Evolutionary conservation across 192 early-diverging fungal species (phyloP), one percentile per base, ranked within the genome.

Genomic region (Podochytrium sp.): DNA sequence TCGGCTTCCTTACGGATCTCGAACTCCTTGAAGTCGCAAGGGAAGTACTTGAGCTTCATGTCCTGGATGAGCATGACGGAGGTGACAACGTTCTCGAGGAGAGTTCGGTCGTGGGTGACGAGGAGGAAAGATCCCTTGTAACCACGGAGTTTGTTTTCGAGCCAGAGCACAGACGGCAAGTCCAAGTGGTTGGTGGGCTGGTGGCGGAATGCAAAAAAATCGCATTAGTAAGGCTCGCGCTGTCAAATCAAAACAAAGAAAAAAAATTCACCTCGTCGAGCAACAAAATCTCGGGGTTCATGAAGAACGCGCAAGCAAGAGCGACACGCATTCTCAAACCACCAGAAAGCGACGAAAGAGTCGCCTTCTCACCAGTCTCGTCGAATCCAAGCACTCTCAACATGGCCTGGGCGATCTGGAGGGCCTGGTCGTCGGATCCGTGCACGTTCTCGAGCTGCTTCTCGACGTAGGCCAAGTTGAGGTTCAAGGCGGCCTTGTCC

Each of bases 321-420:
- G 88, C 91, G 57, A 92, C 80, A 88, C 91, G 92, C 93, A 94
- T 94, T 81, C 92, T 91, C 90, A 91, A 93, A 80, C 92, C 92
- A 82, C 92, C 92, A 76, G 90, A 91, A n/a, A 94, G 90, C 5
- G 78, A 73, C 37, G 85, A 85, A 71, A 96, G 87, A 4, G 90
- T 77, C 18, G 29, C 50, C 41, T 60, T 60, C 40, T 71, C 69
- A 71, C 53, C 69, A 33, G 57, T 60, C 23, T 60, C 69, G 57
- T 59, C 69, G 57, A 60, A 71, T 43, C 57, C 57, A 41, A 71
- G 69, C 34, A 71, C 69, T 58, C 52, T 29, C 50, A 74, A 43
- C 62, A 74, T 57, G 52, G 62, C 59, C 30, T 65, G 65, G 29
- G 57, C 69, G 43, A 60, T 27, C 39, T 18, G 34, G 20, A 69